These are phyloP conservation scores for Penstemon davidsonii DNA, from an alignment of 257 asterid species.

Conservation along the genomic window DNA sequence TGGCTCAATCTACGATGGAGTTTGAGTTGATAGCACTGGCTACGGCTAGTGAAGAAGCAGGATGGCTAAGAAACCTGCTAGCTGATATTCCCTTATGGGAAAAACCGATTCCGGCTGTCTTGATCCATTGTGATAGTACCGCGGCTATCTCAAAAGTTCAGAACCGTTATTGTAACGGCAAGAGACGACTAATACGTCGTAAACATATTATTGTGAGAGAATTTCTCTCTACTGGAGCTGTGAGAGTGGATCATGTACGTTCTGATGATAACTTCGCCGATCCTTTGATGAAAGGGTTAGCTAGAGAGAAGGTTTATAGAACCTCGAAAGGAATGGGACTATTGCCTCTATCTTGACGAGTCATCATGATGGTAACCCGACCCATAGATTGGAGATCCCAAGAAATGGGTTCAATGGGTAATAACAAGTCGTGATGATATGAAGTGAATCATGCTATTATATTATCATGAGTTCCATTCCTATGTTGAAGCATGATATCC, in stretches of 20 bases:
- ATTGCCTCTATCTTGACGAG: background rate
- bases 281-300: constrained; percentile 3
- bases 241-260: background rate
- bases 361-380: constrained; percentile 12
- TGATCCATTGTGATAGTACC: background rate
- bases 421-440: too few species aligned
- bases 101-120: background rate
- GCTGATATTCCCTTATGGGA: background rate
- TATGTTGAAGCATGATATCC: too few species aligned
- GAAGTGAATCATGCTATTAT: too few species aligned
- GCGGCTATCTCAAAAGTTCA: background rate
- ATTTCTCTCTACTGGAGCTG: background rate
- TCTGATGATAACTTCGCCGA: background rate
- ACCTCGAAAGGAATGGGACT: background rate
- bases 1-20: background rate
- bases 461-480: too few species aligned
- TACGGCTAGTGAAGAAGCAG: background rate
- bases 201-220: background rate
- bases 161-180: background rate
- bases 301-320: constrained; percentile 8
- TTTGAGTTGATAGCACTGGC: background rate
- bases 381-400: background rate
- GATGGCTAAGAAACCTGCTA: background rate
- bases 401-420: too few species aligned
- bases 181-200: background rate